Base-by-base conservation (phyloP, 345 rosid species). In the Syzygium jambos region DNA sequence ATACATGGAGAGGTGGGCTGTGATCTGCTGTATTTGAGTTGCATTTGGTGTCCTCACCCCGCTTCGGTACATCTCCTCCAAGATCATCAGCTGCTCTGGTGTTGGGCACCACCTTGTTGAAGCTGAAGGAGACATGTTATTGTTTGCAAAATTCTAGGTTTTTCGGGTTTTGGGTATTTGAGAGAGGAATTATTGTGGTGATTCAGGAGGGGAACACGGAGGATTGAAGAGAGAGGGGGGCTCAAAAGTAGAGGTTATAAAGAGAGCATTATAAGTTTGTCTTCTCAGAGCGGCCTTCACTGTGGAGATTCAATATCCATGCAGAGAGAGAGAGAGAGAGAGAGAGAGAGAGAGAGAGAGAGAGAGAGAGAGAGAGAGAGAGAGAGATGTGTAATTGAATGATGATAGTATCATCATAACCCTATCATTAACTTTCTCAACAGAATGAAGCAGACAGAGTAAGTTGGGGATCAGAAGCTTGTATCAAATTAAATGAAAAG, bases 71-170 rank as follows among this genome's bases (percentile, higher is more conserved):
- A 95, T 91, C 92, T 96, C 98, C 88, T 95, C 98, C 77, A 97
- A 87, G 68, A 96, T 96, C 98, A 96, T 97, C 55, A 97, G 91
- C 84, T 97, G 99, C 86, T 97, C 98, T 78, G 98, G 98, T 52
- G 99, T 97, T 27, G 99, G 99, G 90, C 98, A 96, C 99, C 99
- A 97, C 88, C 99, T 93, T 23, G 99, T 86, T 27, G 99, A 94
- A 78, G 93, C 89, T 80, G 95, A 89, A 17, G 95, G 98, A 88
- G 95, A 91, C 98, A 95, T 96, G 77, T 4, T 55, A 54, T 38
- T 11, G 82, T 15, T 25, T 49, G 57, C 34, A 84, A 19, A 84
- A 11, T 34, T 41, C 46, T 29, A 53, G 51, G 52, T 73, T 38
- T 34, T 84, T 11, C 10, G 30, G 38, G 9, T 87, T 82, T 29